Base-by-base conservation (phyloP, 1,284 basidiomycete species). In the Cutaneotrichosporon spelunceum region DNA sequence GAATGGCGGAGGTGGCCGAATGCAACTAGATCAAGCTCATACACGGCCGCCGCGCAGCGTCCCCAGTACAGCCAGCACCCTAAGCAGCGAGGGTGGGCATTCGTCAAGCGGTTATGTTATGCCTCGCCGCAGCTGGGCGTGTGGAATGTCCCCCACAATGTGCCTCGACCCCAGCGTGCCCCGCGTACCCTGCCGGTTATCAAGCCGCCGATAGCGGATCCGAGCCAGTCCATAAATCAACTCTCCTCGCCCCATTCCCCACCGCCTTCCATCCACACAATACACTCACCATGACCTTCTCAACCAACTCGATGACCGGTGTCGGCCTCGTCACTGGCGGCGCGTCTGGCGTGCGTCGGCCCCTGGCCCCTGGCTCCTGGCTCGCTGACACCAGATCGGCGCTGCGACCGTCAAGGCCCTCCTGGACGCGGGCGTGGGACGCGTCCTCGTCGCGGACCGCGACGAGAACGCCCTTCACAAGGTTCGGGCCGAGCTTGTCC, bases 261-360 rank as follows among this genome's bases (percentile, higher is more conserved):
- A 11, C 30, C n/a, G n/a, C n/a, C n/a, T 9, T 33, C 13, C 30
- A 33, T 33, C 30, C 30, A 33, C 30, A 33, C 30, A 2, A n/a
- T 14, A 16, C 14, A n/a, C 39, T 4, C 39, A 42, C 7, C 16
- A 42, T 42, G 39, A 42, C 39, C 4, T 8, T 42, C 39, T 42
- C 39, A 1, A 42, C 14, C 14, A 42, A 42, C 26, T 30, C 42
- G 27, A 56, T 56, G 54, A 56, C 29, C 47, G 67, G 67, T 29
- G 67, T 68, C 26, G 67, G 63, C 10, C 59, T 68, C 24, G 61
- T 68, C 39, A 68, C 67, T 5, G 67, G 67, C 30, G 67, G 49
- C 14, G 65, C 65, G 1, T 68, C 67, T 3, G 67, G 67, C 23
- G 65, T 66, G 33, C 47, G 63, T 64, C 6, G 11, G 1, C 24